Conservation (phyloP, 306 rosid species). For the Pterocarpus santalinus region DNA sequence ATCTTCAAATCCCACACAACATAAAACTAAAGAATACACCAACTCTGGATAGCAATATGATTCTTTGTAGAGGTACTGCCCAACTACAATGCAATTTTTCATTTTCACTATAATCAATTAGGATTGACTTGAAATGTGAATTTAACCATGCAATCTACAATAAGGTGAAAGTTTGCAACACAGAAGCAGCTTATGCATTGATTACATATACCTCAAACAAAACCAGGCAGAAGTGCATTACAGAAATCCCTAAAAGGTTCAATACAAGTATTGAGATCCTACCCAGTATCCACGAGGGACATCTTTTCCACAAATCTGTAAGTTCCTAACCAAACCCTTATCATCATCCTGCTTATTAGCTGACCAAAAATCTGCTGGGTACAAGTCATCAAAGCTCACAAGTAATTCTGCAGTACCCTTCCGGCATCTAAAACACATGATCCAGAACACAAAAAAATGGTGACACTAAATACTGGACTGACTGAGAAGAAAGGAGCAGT, state of each 20-base stretch:
- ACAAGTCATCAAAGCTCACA: conserved; percentile 83
- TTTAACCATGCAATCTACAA: conserved; percentile 15
- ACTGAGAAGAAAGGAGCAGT: conserved; percentile 40
- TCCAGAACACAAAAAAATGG: conserved; percentile 41
- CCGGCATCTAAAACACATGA: conserved; percentile 78
- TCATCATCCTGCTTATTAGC: conserved; percentile 56
- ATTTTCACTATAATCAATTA: neutral
- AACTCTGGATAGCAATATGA: conserved; percentile 3
- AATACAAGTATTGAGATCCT: conserved; percentile 44
- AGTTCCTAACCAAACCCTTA: conserved; percentile 51
- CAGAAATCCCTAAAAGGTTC: conserved; percentile 38
- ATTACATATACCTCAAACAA: conserved; percentile 11
- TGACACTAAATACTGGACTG: conserved; percentile 29
- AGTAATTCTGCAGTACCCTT: conserved; percentile 92
- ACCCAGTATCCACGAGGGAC: conserved; percentile 99
- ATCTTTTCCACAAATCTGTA: conserved; percentile 90
- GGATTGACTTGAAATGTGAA: neutral
- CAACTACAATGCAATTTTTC: neutral
- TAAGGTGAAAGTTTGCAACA: neutral
- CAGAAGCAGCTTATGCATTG: conserved; percentile 1
- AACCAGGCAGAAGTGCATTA: conserved; percentile 13
- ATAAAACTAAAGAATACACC: conserved; percentile 16
- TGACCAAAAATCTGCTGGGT: conserved; percentile 62
- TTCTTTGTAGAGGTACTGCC: conserved; percentile 10
- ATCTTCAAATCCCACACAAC: conserved; percentile 15